Evolutionary conservation across 2,329 filamentous ascomycete species (phyloP), one percentile per base, ranked within the genome.

Genomic region (Beauveria sp.): DNA sequence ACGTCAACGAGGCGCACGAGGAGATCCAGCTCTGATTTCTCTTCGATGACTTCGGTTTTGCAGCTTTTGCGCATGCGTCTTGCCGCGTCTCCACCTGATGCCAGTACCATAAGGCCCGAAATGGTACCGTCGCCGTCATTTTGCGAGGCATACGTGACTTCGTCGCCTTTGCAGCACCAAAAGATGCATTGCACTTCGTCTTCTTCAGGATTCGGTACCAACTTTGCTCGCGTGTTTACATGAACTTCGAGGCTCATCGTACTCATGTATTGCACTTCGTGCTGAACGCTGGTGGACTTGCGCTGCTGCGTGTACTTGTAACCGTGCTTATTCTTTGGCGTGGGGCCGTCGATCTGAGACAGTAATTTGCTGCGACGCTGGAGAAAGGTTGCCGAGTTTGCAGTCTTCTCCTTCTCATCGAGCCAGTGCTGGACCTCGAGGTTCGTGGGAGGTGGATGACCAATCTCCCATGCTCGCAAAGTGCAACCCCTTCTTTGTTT

Each of bases 181-280:
- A 97, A 96, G 6, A 97, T 82, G 69, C 89, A 92, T 64, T 89
- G 84, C 3, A 99, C 84, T 67, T 93, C 90, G 71, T 99, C 94
- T 66, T 96, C 83, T 66, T 93, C 91, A 0, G 94, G 94, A 69
- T 99, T 92, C 1, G 94, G 92, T 2, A 91, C 83, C 9, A 97
- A 80, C 54, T 84, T 86, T 7, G 85, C 91, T 61, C 93, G 83
- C 4, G 89, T 94, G 67, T 96, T 96, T 64, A 96, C 88, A 70
- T 99, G 93, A 5, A 97, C 77, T 71, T 99, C 94, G 7, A 99
- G 75, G 66, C 92, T 96, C 90, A 99, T 92, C 20, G 89, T 91
- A 66, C 90, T 96, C 94, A 99, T 97, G 71, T 96, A 96, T 67
- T 94, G 90, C 3, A 85, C 86, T 71, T 96, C 91, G 66, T 93